Percentiles rank a stretch among this genome's conserved stretches.
Conservation (phyloP, 306 rosid genomes). For the Cicer yamashitae region DNA sequence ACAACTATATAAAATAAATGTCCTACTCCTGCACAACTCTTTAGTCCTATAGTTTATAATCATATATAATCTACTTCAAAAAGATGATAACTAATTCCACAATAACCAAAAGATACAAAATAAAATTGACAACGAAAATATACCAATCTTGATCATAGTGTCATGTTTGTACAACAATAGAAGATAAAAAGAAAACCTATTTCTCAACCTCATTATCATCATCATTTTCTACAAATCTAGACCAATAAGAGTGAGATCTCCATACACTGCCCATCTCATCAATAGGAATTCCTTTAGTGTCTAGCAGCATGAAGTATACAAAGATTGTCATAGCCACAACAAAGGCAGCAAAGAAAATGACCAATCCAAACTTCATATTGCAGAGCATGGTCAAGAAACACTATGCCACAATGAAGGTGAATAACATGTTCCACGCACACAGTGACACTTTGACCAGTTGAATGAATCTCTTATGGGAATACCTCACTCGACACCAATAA, state of each 20-base stretch:
- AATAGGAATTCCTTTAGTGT: constrained; percentile 42
- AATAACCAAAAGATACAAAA: no score
- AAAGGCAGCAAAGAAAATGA: constrained; percentile 61
- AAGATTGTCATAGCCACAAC: constrained; percentile 53
- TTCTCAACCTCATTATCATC: constrained; percentile 49
- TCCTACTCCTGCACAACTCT: no score
- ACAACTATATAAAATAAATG: no score
- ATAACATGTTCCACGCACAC: constrained; percentile 88
- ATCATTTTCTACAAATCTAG: background rate
- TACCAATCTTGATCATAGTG: no score
- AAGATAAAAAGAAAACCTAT: no score
- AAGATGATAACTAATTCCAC: no score
- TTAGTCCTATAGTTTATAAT: no score
- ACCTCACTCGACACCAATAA: constrained; percentile 82
- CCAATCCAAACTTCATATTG: constrained; percentile 83
- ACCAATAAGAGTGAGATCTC: constrained; percentile 62
- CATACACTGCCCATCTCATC: constrained; percentile 86
- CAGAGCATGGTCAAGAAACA: constrained; percentile 76
- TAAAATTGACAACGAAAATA: no score
- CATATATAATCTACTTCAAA: no score
- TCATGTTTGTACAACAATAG: no score
- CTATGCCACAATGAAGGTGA: constrained; percentile 67
- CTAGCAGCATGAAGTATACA: no score
- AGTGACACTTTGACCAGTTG: constrained; percentile 84
- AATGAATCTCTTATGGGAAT: constrained; percentile 83